Evolutionary conservation across 2,329 filamentous ascomycete genomes (phyloP).

Genomic region (Ustulina deusta): DNA sequence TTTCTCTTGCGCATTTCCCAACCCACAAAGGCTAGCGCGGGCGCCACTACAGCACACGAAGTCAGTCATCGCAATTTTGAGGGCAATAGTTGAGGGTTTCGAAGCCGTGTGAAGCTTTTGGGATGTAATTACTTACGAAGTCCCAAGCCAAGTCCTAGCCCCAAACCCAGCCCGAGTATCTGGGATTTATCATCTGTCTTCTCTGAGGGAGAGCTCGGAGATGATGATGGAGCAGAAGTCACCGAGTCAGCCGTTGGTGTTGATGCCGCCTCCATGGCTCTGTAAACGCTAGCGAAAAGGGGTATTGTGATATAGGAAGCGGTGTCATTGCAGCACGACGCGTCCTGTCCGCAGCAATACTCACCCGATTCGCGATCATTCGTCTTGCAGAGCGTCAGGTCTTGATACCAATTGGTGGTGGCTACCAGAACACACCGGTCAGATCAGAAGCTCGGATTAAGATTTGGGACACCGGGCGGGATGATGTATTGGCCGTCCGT

Average conservation of each 20-base stretch:
- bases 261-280: not conserved
- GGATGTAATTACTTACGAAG: not conserved
- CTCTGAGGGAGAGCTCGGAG: not conserved
- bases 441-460: not conserved
- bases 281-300: slow-evolving; percentile 20
- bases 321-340: slow-evolving; percentile 36
- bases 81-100: not conserved
- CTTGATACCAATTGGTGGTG: slow-evolving; percentile 31
- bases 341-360: slow-evolving; percentile 39
- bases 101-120: not conserved
- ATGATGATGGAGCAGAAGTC: not conserved
- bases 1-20: slow-evolving; percentile 35
- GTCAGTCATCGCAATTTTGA: not conserved
- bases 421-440: slow-evolving; percentile 10
- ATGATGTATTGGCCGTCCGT: not conserved
- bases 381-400: slow-evolving; percentile 34
- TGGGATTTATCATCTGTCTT: slow-evolving; percentile 6
- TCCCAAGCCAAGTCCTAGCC: slow-evolving; percentile 31
- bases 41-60: slow-evolving; percentile 8
- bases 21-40: slow-evolving; percentile 30
- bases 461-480: not conserved
- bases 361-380: slow-evolving; percentile 27
- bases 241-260: not conserved
- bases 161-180: slow-evolving; percentile 37
- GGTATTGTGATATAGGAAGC: slow-evolving; percentile 27